Base-by-base conservation (phyloP, 441 rosid genomes). In the Corymbia calophylla region DNA sequence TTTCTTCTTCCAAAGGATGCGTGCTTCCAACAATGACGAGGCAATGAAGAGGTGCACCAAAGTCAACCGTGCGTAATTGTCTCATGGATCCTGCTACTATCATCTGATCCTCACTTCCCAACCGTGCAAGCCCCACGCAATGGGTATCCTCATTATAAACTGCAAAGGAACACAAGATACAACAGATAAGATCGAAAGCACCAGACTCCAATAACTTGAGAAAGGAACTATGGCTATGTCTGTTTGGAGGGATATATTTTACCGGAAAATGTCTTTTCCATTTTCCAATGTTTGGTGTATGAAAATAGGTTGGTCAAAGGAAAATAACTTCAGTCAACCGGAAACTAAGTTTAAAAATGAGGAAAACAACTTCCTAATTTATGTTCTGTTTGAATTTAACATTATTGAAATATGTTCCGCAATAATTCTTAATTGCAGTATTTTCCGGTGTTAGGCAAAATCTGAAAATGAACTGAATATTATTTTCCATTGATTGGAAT, bases 1-100 rank as follows among this genome's bases (percentile, higher is more conserved):
- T 96, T 92, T 98, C 99, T 89, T 96, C 97, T 93, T 98, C 98
- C 62, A 96, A 91, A 0, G 99, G 98, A 93, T 97, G 98, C 25
- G 96, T 96, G 77, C 94, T 44, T 47, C 99, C 99, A 55, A 93
- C 96, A 29, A 97, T 96, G 89, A 97, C 98, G 70, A 95, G 96
- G 93, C 98, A 97, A 94, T 96, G 99, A 90, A 96, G 90, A 13
- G 99, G 99, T 7, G 95, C 92, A 90, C 98, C 98, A 89, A 96
- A 97, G 93, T 97, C 98, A 86, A 96, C 96, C 5, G 84, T 89
- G 90, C 88, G 93, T 44, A 96, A 93, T 88, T 95, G 93, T 92
- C 90, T 95, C 99, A 97, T 97, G 55, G 96, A 92, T 89, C 99
- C 97, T 15, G 98, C 93, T 47, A 97, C 95, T 87, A 97, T 95